Evolutionary conservation across 2,329 filamentous ascomycete genomes (phyloP).

Genomic region (Pseudogymnoascus sp.): DNA sequence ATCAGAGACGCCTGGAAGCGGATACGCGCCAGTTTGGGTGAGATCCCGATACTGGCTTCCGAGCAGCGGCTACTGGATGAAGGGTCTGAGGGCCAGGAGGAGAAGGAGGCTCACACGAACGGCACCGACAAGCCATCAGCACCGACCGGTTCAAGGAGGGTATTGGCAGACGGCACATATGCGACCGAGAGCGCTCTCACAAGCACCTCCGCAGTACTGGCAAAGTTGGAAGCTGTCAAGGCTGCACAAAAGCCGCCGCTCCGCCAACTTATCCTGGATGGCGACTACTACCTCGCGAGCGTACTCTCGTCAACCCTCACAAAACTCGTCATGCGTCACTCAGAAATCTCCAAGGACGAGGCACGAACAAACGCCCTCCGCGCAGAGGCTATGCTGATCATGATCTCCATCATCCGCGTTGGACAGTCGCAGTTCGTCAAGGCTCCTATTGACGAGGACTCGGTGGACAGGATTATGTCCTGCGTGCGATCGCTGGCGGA

Average conservation of each 20-base stretch:
- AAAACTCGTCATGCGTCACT: constrained; percentile 95
- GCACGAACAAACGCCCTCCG: constrained; percentile 88
- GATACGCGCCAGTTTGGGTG: constrained; percentile 85
- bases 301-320: constrained; percentile 94
- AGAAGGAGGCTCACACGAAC: constrained; percentile 57
- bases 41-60: constrained; percentile 92
- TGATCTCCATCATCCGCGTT: constrained; percentile 97
- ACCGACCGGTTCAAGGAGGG: constrained; percentile 78
- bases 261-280: constrained; percentile 88
- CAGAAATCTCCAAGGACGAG: constrained; percentile 78
- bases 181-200: constrained; percentile 94
- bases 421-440: constrained; percentile 99
- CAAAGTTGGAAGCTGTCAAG: constrained; percentile 92
- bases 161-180: constrained; percentile 93
- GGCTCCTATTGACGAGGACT: constrained; percentile 93
- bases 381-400: constrained; percentile 97
- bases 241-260: constrained; percentile 93
- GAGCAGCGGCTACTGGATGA: constrained; percentile 89
- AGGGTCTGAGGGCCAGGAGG: constrained; percentile 59
- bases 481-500: constrained; percentile 89
- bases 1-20: constrained; percentile 96
- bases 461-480: constrained; percentile 96
- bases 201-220: constrained; percentile 79
- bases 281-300: constrained; percentile 91
- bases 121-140: constrained; percentile 67